phyloP scores from a whole-genome alignment of 345 rosid species.

The Carallia pectinifolia region DNA sequence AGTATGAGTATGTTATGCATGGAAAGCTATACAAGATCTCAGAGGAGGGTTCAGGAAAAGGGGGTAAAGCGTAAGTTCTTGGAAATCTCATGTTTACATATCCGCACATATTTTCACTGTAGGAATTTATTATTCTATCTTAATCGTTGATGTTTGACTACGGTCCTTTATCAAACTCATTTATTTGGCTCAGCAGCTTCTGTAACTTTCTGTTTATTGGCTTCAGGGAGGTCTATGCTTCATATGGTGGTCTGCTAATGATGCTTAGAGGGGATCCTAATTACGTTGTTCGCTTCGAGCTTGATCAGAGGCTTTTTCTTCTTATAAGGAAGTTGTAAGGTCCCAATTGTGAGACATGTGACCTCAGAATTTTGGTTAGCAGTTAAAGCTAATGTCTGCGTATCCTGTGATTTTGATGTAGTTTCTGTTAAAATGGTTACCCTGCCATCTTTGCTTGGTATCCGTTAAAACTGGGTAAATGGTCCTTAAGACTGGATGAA shows the following conservation, averaged over 20 bases:
- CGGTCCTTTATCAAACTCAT: no score
- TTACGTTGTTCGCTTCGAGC: constrained; percentile 63
- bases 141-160: no score
- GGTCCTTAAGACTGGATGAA: no score
- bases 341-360: not conserved
- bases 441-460: no score
- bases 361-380: no score
- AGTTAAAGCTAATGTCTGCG: no score
- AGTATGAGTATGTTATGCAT: constrained; percentile 86
- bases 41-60: constrained; percentile 60
- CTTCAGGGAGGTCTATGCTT: constrained; percentile 74
- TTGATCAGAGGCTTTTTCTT: constrained; percentile 80
- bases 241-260: constrained; percentile 84
- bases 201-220: not conserved
- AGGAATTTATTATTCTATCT: no score
- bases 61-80: constrained; percentile 60
- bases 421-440: no score
- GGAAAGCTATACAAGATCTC: constrained; percentile 85
- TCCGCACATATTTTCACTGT: no score
- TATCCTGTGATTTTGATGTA: no score
- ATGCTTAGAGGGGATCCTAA: constrained; percentile 74
- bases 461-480: no score
- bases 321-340: constrained; percentile 63
- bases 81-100: no score
- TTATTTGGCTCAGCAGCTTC: not conserved